These are phyloP conservation scores for Suillus subluteus DNA, from an alignment of 768 basidiomycete genomes.

Conservation along the genomic window DNA sequence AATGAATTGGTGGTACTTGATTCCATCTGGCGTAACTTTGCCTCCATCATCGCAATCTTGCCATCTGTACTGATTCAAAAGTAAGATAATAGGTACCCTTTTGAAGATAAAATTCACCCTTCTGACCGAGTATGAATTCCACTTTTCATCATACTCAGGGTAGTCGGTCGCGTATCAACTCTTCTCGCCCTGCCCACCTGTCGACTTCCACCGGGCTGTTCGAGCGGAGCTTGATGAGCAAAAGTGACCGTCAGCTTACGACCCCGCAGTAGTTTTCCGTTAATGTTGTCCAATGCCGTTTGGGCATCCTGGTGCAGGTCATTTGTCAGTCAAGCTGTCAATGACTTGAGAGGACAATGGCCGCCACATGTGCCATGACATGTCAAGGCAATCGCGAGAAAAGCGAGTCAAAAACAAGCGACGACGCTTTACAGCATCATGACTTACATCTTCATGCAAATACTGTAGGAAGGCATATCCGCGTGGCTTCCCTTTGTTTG, in stretches of 20 bases:
- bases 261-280: slow-evolving; percentile 84
- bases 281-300: slow-evolving; percentile 70
- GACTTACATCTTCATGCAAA: slow-evolving; percentile 74
- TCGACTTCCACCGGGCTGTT: slow-evolving; percentile 28
- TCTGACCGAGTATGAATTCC: slow-evolving; percentile 51
- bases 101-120: slow-evolving; percentile 32
- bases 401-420: slow-evolving; percentile 32
- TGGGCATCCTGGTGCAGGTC: slow-evolving; percentile 71
- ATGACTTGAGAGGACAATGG: slow-evolving; percentile 1
- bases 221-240: slow-evolving; percentile 79
- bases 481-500: slow-evolving; percentile 87
- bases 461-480: slow-evolving; percentile 97
- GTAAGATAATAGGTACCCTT: slow-evolving; percentile 17
- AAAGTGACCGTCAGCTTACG: slow-evolving; percentile 90
- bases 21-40: slow-evolving; percentile 86
- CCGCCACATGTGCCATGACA: not conserved
- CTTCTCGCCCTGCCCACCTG: slow-evolving; percentile 42
- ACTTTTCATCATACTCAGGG: slow-evolving; percentile 86
- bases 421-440: slow-evolving; percentile 20
- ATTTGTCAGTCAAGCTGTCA: slow-evolving; percentile 2
- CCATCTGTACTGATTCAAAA: slow-evolving; percentile 62
- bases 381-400: slow-evolving; percentile 9
- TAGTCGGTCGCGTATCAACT: slow-evolving; percentile 76
- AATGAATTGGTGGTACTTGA: slow-evolving; percentile 24
- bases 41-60: slow-evolving; percentile 96